Evolutionary conservation across 2,329 filamentous ascomycete genomes (phyloP).

Genomic region (Hyphodiscus sp.): DNA sequence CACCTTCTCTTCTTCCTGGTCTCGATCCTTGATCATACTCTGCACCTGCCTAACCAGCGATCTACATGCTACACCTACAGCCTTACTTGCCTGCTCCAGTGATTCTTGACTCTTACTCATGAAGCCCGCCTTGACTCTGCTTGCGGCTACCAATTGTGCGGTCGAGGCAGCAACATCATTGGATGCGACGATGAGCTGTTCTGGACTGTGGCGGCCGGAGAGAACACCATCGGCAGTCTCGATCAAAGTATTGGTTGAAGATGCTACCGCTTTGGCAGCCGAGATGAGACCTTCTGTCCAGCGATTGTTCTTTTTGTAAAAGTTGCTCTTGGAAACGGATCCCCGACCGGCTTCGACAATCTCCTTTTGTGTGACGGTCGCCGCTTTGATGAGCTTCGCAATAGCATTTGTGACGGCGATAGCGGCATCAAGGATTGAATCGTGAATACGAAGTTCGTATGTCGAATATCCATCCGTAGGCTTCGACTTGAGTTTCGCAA

Average conservation of each 20-base stretch:
- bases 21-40: slow-evolving; percentile 82
- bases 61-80: slow-evolving; percentile 83
- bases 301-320: slow-evolving; percentile 99
- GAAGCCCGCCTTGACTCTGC: slow-evolving; percentile 93
- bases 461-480: slow-evolving; percentile 92
- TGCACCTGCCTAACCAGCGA: slow-evolving; percentile 89
- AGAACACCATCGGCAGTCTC: slow-evolving; percentile 97
- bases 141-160: slow-evolving; percentile 91
- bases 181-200: slow-evolving; percentile 95
- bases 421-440: slow-evolving; percentile 88
- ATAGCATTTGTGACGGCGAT: slow-evolving; percentile 92
- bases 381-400: slow-evolving; percentile 88
- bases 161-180: slow-evolving; percentile 96
- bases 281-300: slow-evolving; percentile 98
- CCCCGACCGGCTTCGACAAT: slow-evolving; percentile 92
- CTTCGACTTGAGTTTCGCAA: slow-evolving; percentile 92
- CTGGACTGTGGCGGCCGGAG: slow-evolving; percentile 82
- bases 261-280: slow-evolving; percentile 91
- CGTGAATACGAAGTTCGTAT: slow-evolving; percentile 93
- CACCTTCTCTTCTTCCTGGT: slow-evolving; percentile 72
- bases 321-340: slow-evolving; percentile 79
- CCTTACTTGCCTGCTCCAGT: slow-evolving; percentile 85
- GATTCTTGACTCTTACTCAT: slow-evolving; percentile 96
- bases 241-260: slow-evolving; percentile 90
- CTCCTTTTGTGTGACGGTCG: slow-evolving; percentile 87